Evolutionary conservation across 2,329 filamentous ascomycete genomes (phyloP).

Genomic region (Pseudocercospora vitis): DNA sequence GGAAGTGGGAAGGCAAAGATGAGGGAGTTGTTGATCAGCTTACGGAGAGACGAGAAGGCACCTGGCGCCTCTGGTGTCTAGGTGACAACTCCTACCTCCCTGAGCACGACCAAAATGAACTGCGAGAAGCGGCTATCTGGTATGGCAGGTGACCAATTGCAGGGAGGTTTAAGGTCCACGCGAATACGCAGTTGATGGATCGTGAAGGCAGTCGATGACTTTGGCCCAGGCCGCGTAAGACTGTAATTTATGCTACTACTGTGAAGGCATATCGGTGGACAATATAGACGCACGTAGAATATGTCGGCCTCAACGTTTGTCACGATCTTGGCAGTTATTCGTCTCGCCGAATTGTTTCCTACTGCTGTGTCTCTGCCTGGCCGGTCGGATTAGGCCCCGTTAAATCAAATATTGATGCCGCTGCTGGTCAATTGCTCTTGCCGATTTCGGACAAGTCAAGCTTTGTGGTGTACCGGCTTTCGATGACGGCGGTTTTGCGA

Average conservation of each 20-base stretch:
- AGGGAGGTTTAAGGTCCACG: no score
- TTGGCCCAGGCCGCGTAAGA: no score
- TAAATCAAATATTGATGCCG: no score
- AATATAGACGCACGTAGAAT: slow-evolving; percentile 5
- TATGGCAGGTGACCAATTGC: no score
- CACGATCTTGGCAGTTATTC: background rate
- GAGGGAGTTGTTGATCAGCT: slow-evolving; percentile 79
- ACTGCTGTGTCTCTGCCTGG: no score
- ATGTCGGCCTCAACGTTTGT: slow-evolving; percentile 3
- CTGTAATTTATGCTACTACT: background rate
- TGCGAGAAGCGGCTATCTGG: no score
- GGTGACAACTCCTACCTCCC: background rate
- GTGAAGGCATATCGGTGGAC: background rate
- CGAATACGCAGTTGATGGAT: no score
- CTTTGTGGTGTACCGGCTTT: background rate
- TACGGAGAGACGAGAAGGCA: slow-evolving; percentile 92
- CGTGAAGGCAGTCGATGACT: no score
- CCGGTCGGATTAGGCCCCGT: no score
- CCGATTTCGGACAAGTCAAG: background rate
- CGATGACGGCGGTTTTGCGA: no score
- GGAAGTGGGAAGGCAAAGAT: slow-evolving; percentile 96
- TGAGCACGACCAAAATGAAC: no score
- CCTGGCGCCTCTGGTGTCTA: slow-evolving; percentile 55
- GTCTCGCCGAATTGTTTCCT: background rate
- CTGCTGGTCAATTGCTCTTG: background rate